Evolutionary conservation across 495 filamentous ascomycete genomes (phyloP), one percentile per base, ranked within the genome.

Genomic region (Pseudoneurospora amorphoporcata): DNA sequence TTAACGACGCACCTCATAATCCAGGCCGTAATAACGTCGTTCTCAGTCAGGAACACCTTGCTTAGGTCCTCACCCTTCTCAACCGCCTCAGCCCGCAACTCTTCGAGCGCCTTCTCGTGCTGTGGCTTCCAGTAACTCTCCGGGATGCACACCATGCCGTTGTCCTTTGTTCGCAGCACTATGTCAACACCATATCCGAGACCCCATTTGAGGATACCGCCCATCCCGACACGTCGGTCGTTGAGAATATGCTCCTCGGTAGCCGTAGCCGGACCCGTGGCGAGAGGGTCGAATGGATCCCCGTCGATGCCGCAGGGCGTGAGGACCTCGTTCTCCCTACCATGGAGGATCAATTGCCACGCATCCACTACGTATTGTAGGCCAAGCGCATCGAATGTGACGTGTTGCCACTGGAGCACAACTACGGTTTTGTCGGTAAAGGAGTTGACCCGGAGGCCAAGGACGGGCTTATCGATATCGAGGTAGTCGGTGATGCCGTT

Each of bases 31-130:
- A 85, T 65, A 12, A 85, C 77, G 65, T 85, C 83, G 70, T 80
- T 78, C 70, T 84, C 83, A 40, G 79, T 81, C 32, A 85, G 69
- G 71, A 85, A 85, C 72, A 83, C 81, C 72, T 76, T 78, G 1
- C 58, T 70, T n/a, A 53, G 69, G 12, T 74, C 77, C 9, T 76
- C 74, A 37, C 74, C 76, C 71, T 77, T 76, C 37, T 73, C 53
- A 1, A 29, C 41, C 38, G 78, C 78, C 38, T 82, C 77, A 17
- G 37, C 77, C 9, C 73, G 76, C 32, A 83, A 75, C 75, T 78
- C 69, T 17, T 53, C 43, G 9, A 82, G 71, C 23, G 79, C 77
- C 53, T 71, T 74, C 8, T 77, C 73, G 39, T 75, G 37, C 58
- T 76, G 73, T 68, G 39, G 42, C 65, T 68, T 38, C 75, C 77